Evolutionary conservation across 371 early-diverging fungal species (phyloP).

Genomic region (Gilbertella persicaria): DNA sequence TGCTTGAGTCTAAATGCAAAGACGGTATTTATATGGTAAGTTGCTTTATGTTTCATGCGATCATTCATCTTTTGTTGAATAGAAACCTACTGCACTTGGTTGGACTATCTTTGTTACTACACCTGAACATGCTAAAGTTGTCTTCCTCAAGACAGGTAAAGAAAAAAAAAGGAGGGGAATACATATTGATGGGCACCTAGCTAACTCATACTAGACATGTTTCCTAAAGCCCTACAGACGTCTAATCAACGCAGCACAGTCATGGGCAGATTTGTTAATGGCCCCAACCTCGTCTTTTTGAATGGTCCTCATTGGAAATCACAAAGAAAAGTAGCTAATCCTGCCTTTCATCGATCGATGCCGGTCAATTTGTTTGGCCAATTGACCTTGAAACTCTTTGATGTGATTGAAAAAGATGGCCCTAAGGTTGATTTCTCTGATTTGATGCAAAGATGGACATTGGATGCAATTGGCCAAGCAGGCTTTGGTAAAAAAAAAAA

Average conservation of each 20-base stretch:
- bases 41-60: background rate
- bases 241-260: constrained; percentile 1
- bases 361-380: constrained; percentile 36
- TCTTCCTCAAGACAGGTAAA: constrained; percentile 22
- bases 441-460: constrained; percentile 23
- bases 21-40: constrained; percentile 19
- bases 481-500: constrained; percentile 27
- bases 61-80: background rate
- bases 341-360: constrained; percentile 34
- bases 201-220: background rate
- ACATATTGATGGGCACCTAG: background rate
- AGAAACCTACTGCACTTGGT: background rate
- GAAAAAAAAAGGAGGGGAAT: background rate
- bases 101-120: constrained; percentile 24
- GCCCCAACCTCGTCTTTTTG: background rate
- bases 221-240: background rate
- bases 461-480: constrained; percentile 37
- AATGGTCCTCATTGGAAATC: constrained; percentile 4
- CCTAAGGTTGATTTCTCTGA: constrained; percentile 8
- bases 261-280: constrained; percentile 4
- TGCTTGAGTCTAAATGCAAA: background rate
- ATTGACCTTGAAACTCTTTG: constrained; percentile 19
- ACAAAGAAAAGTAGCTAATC: constrained; percentile 17
- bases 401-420: constrained; percentile 16
- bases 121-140: constrained; percentile 20